Evolutionary conservation across 148 eudicot genomes (phyloP), one percentile per base, ranked within the genome.

Genomic region (Amaranthus hypochondriacus): DNA sequence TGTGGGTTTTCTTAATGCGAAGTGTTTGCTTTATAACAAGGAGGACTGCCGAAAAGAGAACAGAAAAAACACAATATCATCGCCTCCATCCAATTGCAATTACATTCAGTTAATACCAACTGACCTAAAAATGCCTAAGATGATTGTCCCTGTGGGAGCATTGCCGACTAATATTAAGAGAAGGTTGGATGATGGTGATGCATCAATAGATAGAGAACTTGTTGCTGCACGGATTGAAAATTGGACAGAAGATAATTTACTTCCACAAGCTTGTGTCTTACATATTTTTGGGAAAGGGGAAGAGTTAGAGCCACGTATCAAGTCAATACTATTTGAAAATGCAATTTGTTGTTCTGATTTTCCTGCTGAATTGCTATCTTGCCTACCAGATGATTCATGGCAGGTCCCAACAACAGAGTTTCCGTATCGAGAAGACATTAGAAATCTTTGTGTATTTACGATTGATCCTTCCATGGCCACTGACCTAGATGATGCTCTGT

Each of bases 401-500:
- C 80, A 77, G 62, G 76, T 94, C 4, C 89, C 97, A 5, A 64
- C 13, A 54, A 62, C 68, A 73, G 97, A 94, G 81, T 64, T 87
- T 15, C 56, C 75, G 52, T 66, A 44, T 54, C 83, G 97, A 75
- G 87, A 76, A 75, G 98, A 92, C 80, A 77, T 91, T 53, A 89
- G 98, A 81, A 86, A 88, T 67, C 68, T 85, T 49, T 94, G 98
- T 78, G 68, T 89, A 46, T 89, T 92, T 83, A 88, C 98, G 9
- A 92, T 94, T 62, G 98, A 94, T 76, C 96, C 98, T 58, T 66
- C 89, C 48, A 86, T 89, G 69, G 93, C 98, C 49, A 84, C 92
- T n/a, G 98, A 94, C 83, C 88, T 91, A 44, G 98, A 94, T 79
- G 98, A 94, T 84, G 98, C 97, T 46, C 79, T 94, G 39, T 94